These are phyloP conservation scores for Perkinsela sp. DNA, from an alignment of 208 protist genomes.

Conservation along the genomic window DNA sequence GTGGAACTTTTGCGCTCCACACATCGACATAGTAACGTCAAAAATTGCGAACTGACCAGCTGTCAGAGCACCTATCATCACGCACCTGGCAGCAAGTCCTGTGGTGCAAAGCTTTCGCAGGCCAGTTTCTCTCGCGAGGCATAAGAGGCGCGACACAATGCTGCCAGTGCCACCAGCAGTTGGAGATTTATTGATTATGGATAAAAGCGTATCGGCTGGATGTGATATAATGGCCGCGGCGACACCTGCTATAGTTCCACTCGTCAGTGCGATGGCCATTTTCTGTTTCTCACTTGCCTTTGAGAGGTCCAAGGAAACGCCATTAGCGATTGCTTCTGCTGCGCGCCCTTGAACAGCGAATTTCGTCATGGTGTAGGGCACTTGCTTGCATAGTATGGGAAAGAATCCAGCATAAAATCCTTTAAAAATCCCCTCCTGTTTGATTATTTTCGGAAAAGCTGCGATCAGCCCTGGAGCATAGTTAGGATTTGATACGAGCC, in stretches of 20 bases:
- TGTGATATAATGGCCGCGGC: constrained; percentile 80
- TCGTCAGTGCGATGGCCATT: constrained; percentile 46
- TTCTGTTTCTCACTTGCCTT: constrained; percentile 50
- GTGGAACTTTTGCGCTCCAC: constrained; percentile 8
- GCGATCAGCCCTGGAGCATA: constrained; percentile 33
- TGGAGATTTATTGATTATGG: constrained; percentile 49
- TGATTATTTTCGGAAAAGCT: constrained; percentile 24
- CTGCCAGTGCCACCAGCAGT: constrained; percentile 30
- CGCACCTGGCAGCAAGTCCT: constrained; percentile 66
- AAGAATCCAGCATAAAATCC: constrained; percentile 61
- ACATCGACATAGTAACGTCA: constrained; percentile 14
- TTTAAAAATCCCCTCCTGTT: constrained; percentile 14
- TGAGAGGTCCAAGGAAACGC: constrained; percentile 59
- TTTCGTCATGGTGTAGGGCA: constrained; percentile 83
- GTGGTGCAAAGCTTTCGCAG: constrained; percentile 44
- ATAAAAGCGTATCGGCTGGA: constrained; percentile 75
- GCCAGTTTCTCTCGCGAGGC: constrained; percentile 37
- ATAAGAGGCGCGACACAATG: constrained; percentile 15
- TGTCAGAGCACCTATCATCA: constrained; percentile 87
- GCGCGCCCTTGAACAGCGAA: constrained; percentile 23
- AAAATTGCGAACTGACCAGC: constrained; percentile 86
- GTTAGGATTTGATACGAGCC: constrained; percentile 50
- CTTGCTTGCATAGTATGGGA: constrained; percentile 69
- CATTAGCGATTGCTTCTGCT: constrained; percentile 46
- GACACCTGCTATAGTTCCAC: constrained; percentile 75